These are phyloP conservation scores for Hanseniaspora vineae DNA, from an alignment of 805 yeast species.

Conservation along the genomic window DNA sequence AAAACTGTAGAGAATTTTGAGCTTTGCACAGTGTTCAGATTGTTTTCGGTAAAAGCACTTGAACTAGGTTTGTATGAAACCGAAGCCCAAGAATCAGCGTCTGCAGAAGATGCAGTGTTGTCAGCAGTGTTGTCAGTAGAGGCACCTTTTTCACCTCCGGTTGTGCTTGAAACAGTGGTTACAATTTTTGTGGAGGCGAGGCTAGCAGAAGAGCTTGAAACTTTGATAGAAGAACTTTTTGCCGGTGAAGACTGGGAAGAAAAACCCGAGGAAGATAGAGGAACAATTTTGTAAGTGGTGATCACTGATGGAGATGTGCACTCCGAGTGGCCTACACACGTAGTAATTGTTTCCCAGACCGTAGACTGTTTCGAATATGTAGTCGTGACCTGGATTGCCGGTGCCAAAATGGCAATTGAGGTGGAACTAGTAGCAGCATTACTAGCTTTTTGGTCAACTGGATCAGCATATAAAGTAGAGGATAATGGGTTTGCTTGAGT, in stretches of 20 bases:
- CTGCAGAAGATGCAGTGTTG: no score
- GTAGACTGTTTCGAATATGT: neutral
- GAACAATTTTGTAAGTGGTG: neutral
- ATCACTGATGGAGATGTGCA: neutral
- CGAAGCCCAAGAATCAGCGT: no score
- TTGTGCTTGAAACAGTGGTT: no score
- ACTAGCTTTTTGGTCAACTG: constrained; percentile 5
- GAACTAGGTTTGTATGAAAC: no score
- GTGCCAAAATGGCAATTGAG: constrained; percentile 1
- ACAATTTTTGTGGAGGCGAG: no score
- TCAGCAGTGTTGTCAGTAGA: no score
- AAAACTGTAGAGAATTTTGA: no score
- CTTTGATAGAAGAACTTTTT: no score
- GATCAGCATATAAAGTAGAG: constrained; percentile 1
- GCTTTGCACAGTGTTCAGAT: no score
- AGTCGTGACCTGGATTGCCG: constrained; percentile 1
- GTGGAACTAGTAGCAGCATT: constrained; percentile 6
- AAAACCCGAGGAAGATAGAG: neutral
- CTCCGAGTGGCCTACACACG: constrained; percentile 2
- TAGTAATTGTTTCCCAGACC: constrained; percentile 3
- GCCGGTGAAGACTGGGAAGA: neutral
- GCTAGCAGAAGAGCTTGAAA: no score
- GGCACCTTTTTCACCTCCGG: no score
- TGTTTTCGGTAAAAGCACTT: no score
- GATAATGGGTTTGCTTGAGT: neutral